These are phyloP conservation scores for Cocos nucifera DNA, from an alignment of 176 grass and related monocot genomes.

Conservation along the genomic window DNA sequence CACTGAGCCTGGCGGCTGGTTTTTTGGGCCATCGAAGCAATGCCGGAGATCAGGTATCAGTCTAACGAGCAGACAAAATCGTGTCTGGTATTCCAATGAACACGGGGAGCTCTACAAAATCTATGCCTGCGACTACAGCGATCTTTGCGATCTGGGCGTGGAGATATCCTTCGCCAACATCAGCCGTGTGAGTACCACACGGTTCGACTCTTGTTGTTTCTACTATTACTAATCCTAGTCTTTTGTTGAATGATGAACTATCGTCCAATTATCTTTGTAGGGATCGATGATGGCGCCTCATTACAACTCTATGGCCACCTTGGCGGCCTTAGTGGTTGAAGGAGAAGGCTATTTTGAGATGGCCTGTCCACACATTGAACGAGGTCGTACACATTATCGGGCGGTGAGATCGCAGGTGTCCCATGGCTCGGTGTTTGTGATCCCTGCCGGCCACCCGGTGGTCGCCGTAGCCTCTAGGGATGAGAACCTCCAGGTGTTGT, in stretches of 20 bases:
- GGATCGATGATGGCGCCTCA: constrained; percentile 62
- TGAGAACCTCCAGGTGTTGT: too few species aligned
- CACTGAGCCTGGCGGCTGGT: too few species aligned
- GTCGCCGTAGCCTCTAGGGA: constrained; percentile 31
- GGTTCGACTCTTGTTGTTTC: not conserved
- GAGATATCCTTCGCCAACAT: constrained; percentile 51
- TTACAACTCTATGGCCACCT: constrained; percentile 42
- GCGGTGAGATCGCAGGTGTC: constrained; percentile 23
- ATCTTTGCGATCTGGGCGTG: constrained; percentile 34
- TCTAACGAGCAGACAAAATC: too few species aligned
- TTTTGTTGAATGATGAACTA: not conserved
- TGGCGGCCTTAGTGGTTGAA: constrained; percentile 37
- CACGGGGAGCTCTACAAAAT: too few species aligned
- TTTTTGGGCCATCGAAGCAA: too few species aligned
- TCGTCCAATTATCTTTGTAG: constrained; percentile 12
- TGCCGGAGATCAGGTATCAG: too few species aligned
- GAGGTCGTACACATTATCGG: constrained; percentile 6
- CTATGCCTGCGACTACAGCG: constrained; percentile 28
- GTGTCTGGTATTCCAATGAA: too few species aligned
- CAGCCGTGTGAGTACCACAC: constrained; percentile 28
- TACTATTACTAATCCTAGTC: not conserved
- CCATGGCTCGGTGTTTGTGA: constrained; percentile 32
- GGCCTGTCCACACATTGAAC: constrained; percentile 30
- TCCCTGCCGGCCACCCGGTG: constrained; percentile 35
- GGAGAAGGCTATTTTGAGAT: constrained; percentile 60